These are phyloP conservation scores for Dissophora ornata DNA, from an alignment of 192 early-diverging fungal species.

Conservation along the genomic window DNA sequence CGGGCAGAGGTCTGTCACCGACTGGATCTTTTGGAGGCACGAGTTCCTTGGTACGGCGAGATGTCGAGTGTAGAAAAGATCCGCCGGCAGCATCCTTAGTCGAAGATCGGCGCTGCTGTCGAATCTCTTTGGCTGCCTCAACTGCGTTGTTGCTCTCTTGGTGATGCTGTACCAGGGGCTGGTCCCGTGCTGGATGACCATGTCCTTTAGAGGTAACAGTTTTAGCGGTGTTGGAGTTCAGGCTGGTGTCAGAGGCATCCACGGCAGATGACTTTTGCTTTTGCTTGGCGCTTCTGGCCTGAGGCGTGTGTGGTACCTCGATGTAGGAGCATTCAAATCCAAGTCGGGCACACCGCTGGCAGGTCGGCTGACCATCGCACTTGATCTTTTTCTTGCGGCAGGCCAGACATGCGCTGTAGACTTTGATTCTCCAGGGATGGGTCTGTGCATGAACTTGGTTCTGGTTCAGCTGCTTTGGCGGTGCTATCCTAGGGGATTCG, in stretches of 20 bases:
- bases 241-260: not conserved
- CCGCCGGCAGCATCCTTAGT: constrained; percentile 39
- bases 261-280: not conserved
- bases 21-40: constrained; percentile 1
- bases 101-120: constrained; percentile 23
- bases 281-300: constrained; percentile 4
- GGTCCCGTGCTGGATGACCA: not conserved
- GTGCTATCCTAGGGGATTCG: not conserved
- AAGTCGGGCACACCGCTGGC: constrained; percentile 48
- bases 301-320: constrained; percentile 37
- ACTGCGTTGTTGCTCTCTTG: not conserved
- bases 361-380: constrained; percentile 56
- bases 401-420: constrained; percentile 56
- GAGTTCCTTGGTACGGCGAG: constrained; percentile 11
- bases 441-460: constrained; percentile 50
- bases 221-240: not conserved
- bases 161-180: not conserved
- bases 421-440: constrained; percentile 56
- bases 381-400: constrained; percentile 59
- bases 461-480: constrained; percentile 27
- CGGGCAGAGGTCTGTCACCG: not conserved
- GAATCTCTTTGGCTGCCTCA: constrained; percentile 25
- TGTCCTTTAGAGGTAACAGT: not conserved
- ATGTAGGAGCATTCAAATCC: constrained; percentile 52
- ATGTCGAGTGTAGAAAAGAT: constrained; percentile 9